Percentiles rank a stretch among this genome's conserved stretches.
phyloP scores from a whole-genome alignment of 2,329 filamentous ascomycete genomes.

The Microdochium trichocladiopsis region DNA sequence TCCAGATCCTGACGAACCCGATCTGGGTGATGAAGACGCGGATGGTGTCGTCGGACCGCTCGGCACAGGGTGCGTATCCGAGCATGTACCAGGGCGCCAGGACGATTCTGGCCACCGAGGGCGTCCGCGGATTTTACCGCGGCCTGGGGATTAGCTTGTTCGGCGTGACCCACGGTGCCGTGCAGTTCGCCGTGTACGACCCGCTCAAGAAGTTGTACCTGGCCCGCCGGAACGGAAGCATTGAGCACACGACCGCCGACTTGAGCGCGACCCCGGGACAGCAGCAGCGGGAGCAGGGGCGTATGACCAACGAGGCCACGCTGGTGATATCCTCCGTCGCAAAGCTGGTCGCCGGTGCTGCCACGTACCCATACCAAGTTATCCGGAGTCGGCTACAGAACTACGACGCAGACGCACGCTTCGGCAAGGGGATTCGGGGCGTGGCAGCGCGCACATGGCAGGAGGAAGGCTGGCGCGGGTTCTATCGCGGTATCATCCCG shows the following conservation, averaged over 20 bases:
- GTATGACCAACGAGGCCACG: slow-evolving; percentile 66
- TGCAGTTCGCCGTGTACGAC: slow-evolving; percentile 96
- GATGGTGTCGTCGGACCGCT: slow-evolving; percentile 81
- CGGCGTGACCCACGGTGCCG: slow-evolving; percentile 84
- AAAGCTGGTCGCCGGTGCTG: slow-evolving; percentile 83
- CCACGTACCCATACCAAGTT: slow-evolving; percentile 94
- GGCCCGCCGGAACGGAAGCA: slow-evolving; percentile 22
- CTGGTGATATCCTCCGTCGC: slow-evolving; percentile 72
- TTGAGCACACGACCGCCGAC: not conserved
- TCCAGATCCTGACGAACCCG: slow-evolving; percentile 82
- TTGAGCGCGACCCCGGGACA: slow-evolving; percentile 3
- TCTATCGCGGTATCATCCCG: slow-evolving; percentile 86
- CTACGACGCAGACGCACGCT: slow-evolving; percentile 70
- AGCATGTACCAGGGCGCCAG: slow-evolving; percentile 65
- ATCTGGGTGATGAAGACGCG: slow-evolving; percentile 98
- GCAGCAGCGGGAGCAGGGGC: slow-evolving; percentile 19
- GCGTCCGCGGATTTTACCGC: slow-evolving; percentile 75
- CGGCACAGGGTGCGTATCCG: slow-evolving; percentile 70
- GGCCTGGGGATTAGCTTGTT: slow-evolving; percentile 77
- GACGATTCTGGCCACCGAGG: slow-evolving; percentile 64
- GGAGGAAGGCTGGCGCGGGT: slow-evolving; percentile 74
- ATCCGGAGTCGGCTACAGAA: slow-evolving; percentile 83
- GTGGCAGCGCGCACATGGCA: slow-evolving; percentile 68
- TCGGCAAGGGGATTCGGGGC: slow-evolving; percentile 63
- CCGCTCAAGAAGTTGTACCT: slow-evolving; percentile 52